A percentile compares a stretch with the other conserved stretches of the same genome.
Conservation (phyloP, 306 rosid genomes). For the Ziziphus jujuba region DNA sequence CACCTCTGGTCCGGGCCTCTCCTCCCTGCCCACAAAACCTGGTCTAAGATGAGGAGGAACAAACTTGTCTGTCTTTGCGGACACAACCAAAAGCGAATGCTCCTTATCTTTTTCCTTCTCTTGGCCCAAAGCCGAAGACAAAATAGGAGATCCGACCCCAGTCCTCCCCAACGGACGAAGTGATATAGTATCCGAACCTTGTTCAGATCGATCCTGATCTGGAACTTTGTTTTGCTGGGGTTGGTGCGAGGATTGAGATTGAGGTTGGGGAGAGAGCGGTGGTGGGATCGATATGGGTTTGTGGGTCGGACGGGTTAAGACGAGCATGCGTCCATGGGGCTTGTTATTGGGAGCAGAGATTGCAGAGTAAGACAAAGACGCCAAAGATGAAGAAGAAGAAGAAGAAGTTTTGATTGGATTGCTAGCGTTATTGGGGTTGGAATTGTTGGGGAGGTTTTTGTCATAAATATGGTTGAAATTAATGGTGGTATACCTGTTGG, state of each 20-base stretch:
- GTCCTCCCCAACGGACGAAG: constrained; percentile 76
- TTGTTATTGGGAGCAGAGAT: constrained; percentile 65
- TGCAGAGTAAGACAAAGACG: constrained; percentile 57
- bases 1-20: constrained; percentile 38
- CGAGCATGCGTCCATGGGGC: constrained; percentile 76
- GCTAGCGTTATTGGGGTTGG: constrained; percentile 26
- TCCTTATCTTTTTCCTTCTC: constrained; percentile 49
- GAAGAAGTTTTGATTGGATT: constrained; percentile 29
- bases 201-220: constrained; percentile 36
- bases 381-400: constrained; percentile 41
- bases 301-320: constrained; percentile 63
- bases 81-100: constrained; percentile 11
- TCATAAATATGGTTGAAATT: constrained; percentile 84
- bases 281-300: constrained; percentile 34
- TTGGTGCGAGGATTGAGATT: constrained; percentile 19
- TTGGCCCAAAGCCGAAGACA: constrained; percentile 24
- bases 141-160: constrained; percentile 31
- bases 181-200: constrained; percentile 52
- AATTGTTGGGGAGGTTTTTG: constrained; percentile 31
- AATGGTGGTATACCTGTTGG: constrained; percentile 65
- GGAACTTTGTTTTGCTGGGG: constrained; percentile 21
- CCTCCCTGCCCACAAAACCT: constrained; percentile 58
- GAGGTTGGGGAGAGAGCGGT: constrained; percentile 22
- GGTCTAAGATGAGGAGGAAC: constrained; percentile 92
- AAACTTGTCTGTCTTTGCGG: constrained; percentile 53